Conservation (phyloP, 2,329 filamentous ascomycete species). For the Hypocreales sp. region DNA sequence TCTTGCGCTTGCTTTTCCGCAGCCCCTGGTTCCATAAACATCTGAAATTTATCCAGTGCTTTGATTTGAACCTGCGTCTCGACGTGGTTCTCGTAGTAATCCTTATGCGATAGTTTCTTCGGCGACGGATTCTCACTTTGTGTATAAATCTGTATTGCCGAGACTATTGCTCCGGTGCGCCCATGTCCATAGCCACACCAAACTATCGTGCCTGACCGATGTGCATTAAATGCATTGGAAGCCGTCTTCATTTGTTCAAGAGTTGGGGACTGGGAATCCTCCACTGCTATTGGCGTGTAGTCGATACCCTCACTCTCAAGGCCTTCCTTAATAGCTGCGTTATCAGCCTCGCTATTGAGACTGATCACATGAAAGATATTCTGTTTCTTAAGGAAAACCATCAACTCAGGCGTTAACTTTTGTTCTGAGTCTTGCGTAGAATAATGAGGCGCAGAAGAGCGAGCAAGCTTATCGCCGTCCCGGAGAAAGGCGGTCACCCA, state of each 20-base stretch:
- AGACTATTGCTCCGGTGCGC: slow-evolving; percentile 3
- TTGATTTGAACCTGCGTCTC: neutral
- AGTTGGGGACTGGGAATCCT: neutral
- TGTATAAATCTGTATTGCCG: slow-evolving; percentile 2
- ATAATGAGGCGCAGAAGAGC: slow-evolving; percentile 2
- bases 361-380: slow-evolving; percentile 1
- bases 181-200: slow-evolving; percentile 6
- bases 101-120: neutral
- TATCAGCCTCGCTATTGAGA: slow-evolving; percentile 1
- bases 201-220: slow-evolving; percentile 2
- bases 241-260: neutral
- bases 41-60: neutral
- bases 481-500: neutral
- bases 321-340: neutral
- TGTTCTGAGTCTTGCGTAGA: neutral
- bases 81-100: slow-evolving; percentile 1
- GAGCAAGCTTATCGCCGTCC: slow-evolving; percentile 1
- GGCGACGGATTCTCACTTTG: neutral
- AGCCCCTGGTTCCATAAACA: too few species aligned
- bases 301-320: neutral
- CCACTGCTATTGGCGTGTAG: slow-evolving; percentile 1
- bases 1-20: too few species aligned
- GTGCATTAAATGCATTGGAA: neutral
- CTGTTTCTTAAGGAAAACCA: slow-evolving; percentile 1
- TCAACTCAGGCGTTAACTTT: neutral